phyloP scores from a whole-genome alignment of 768 basidiomycete species.

The Dioszegia aurantiaca region DNA sequence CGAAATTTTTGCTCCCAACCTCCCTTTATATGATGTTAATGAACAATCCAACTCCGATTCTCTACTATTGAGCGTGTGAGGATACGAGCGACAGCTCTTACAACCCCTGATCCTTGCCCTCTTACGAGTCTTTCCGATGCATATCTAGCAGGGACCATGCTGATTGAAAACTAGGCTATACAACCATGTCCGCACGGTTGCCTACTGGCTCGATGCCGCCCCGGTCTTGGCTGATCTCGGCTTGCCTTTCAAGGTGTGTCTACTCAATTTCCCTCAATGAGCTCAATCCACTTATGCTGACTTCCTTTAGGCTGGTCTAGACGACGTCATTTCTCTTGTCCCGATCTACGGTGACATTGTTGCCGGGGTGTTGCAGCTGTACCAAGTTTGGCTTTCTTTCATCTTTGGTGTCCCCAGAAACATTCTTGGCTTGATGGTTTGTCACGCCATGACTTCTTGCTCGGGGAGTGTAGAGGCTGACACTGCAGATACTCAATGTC shows the following conservation, averaged over 20 bases:
- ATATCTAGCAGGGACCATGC: background rate
- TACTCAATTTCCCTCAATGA: background rate
- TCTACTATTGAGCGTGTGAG: conserved; percentile 20
- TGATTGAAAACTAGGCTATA: conserved; percentile 37
- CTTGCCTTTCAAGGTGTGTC: conserved; percentile 49
- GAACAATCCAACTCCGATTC: conserved; percentile 42
- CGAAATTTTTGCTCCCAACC: background rate
- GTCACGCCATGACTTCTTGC: too few relatives aligned
- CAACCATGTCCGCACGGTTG: conserved; percentile 50
- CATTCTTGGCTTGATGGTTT: conserved; percentile 45
- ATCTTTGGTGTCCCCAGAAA: conserved; percentile 41
- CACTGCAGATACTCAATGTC: conserved; percentile 39
- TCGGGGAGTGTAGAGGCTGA: background rate
- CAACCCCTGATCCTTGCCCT: conserved; percentile 24
- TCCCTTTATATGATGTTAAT: conserved; percentile 12
- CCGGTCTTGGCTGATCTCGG: conserved; percentile 50
- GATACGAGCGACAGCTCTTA: conserved; percentile 14
- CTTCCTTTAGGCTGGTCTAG: conserved; percentile 45
- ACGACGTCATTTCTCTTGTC: conserved; percentile 50
- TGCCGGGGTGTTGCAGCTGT: conserved; percentile 47
- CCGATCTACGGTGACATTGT: conserved; percentile 51
- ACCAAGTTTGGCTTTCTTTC: conserved; percentile 50
- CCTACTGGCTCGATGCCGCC: conserved; percentile 51
- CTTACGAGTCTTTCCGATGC: conserved; percentile 14
- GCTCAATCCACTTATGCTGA: background rate